Evolutionary conservation across 495 filamentous ascomycete genomes (phyloP).

Genomic region (Oidiodendron maius): DNA sequence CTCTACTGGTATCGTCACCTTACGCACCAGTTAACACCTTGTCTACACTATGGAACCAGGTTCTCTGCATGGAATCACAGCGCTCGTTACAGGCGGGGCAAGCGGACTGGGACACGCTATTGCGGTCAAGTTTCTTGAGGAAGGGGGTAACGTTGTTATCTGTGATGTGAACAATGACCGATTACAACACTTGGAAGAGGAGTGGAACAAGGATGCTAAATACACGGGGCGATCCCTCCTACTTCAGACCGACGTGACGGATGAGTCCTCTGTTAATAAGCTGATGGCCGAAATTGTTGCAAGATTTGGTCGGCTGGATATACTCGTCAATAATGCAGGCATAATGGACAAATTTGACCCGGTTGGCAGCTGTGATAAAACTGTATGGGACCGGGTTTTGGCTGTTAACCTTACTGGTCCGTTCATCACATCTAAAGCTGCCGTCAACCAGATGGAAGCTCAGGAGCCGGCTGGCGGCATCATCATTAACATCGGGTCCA

Average conservation of each 20-base stretch:
- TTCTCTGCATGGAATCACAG: too few species aligned
- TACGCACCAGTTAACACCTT: too few species aligned
- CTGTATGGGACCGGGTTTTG: constrained; percentile 42
- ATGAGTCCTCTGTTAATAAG: background rate
- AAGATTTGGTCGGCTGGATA: constrained; percentile 37
- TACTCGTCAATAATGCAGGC: constrained; percentile 55
- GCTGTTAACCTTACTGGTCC: constrained; percentile 29
- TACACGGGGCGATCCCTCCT: background rate
- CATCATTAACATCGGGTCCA: constrained; percentile 46
- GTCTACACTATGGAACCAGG: too few species aligned
- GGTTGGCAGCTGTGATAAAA: constrained; percentile 41
- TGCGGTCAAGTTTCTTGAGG: background rate
- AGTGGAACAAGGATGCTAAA: background rate
- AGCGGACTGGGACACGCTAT: background rate
- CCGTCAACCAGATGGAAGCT: constrained; percentile 39
- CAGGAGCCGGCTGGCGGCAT: too few species aligned
- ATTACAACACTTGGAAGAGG: background rate
- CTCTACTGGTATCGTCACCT: too few species aligned
- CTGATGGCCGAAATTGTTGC: constrained; percentile 19
- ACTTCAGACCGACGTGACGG: background rate
- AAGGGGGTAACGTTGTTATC: background rate
- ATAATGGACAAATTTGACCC: constrained; percentile 38
- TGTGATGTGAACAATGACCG: background rate
- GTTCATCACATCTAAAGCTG: constrained; percentile 27
- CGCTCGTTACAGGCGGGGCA: background rate